These are phyloP conservation scores for Beauveria rudraprayagi DNA, from an alignment of 2,329 filamentous ascomycete genomes.

Conservation along the genomic window DNA sequence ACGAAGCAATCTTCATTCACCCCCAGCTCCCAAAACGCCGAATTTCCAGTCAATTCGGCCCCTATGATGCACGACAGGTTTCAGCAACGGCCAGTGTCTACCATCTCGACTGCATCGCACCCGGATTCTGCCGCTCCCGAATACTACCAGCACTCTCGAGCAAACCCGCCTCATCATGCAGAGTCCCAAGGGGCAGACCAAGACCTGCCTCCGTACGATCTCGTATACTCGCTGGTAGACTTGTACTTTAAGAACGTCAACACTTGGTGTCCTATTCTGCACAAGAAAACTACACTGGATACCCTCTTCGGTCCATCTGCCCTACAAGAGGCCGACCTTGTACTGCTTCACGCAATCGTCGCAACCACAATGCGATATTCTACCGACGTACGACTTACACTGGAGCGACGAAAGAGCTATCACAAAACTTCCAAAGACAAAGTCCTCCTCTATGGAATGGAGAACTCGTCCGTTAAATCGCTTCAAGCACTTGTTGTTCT, in stretches of 20 bases:
- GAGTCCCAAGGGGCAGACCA: conserved; percentile 35
- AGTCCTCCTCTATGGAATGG: conserved; percentile 78
- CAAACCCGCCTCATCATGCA: conserved; percentile 10
- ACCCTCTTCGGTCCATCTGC: conserved; percentile 70
- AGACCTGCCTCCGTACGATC: conserved; percentile 66
- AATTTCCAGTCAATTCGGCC: conserved; percentile 41
- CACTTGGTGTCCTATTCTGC: conserved; percentile 84
- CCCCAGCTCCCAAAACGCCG: conserved; percentile 37
- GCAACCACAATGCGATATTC: conserved; percentile 82
- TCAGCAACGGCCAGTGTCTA: conserved; percentile 35
- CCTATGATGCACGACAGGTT: conserved; percentile 43
- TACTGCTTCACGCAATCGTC: conserved; percentile 81
- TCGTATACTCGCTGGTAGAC: conserved; percentile 65
- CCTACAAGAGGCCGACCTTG: conserved; percentile 71
- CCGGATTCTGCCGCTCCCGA: conserved; percentile 38
- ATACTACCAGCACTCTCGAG: conserved; percentile 32
- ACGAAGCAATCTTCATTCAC: conserved; percentile 49
- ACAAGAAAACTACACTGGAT: conserved; percentile 73
- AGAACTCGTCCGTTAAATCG: conserved; percentile 82
- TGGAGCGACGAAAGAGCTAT: conserved; percentile 65
- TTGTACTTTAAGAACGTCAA: conserved; percentile 76
- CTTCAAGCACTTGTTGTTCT: conserved; percentile 83
- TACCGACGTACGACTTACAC: conserved; percentile 64
- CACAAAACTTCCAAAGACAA: conserved; percentile 77
- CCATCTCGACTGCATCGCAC: conserved; percentile 32